Percentiles rank a stretch among this genome's conserved stretches.
phyloP scores from a whole-genome alignment of 2,329 filamentous ascomycete species.

The Exophiala phaeomuriformis region DNA sequence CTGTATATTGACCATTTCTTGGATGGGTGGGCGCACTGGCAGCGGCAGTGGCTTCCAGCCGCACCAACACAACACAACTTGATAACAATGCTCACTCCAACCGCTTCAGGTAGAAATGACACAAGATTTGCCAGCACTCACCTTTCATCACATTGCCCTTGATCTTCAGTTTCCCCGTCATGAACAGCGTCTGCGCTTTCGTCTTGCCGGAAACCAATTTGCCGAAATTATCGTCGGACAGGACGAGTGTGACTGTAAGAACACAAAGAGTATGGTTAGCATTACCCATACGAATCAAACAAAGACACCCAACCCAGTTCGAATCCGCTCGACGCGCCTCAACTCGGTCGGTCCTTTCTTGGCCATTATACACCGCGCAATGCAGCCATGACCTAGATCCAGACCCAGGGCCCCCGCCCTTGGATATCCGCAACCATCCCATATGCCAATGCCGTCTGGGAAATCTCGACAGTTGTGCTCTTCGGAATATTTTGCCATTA shows the following conservation, averaged over 20 bases:
- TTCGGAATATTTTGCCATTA: slow-evolving; percentile 11
- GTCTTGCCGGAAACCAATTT: slow-evolving; percentile 78
- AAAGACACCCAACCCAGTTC: neutral
- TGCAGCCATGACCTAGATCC: too few species aligned
- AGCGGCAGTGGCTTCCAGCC: too few species aligned
- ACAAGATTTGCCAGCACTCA: neutral
- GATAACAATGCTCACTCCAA: too few species aligned
- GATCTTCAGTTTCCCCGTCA: slow-evolving; percentile 97
- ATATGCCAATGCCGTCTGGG: neutral
- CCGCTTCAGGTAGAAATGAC: too few species aligned
- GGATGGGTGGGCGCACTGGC: too few species aligned
- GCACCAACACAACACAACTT: too few species aligned
- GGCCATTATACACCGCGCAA: too few species aligned
- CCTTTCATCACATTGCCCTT: slow-evolving; percentile 96
- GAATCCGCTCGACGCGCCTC: neutral
- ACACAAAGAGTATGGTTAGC: neutral
- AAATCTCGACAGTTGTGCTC: neutral
- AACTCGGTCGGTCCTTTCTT: too few species aligned
- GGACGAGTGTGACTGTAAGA: slow-evolving; percentile 67
- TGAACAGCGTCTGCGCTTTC: slow-evolving; percentile 91
- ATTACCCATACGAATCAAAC: too few species aligned
- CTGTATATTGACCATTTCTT: too few species aligned
- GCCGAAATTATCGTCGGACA: slow-evolving; percentile 81
- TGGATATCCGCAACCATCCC: too few species aligned
- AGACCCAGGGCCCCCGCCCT: too few species aligned